Evolutionary conservation across 2,329 filamentous ascomycete genomes (phyloP), one percentile per base, ranked within the genome.

Genomic region (Ophiobolus disseminans): DNA sequence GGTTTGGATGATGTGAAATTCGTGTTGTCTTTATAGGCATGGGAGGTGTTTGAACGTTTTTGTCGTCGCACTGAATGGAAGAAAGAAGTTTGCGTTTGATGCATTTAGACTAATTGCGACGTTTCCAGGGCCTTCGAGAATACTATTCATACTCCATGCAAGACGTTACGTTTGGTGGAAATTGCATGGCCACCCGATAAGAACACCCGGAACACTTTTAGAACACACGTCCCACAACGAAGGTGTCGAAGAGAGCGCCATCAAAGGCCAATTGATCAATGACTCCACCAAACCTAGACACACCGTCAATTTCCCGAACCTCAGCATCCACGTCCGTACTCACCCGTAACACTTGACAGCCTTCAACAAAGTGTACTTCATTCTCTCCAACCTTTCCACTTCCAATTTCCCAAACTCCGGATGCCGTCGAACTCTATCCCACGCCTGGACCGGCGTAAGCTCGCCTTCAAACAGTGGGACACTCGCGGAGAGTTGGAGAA

Each of bases 361-460:
- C n/a, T 36, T 48, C 38, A 70, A 35, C 39, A 72, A 35, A 14
- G 50, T 59, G 17, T 61, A 56, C 20, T 65, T 65, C 45, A 72
- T 44, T 2, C 39, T 34, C 30, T 60, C 55, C 44, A 74, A 49
- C 5, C 42, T 40, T 5, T 43, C 37, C 2, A 60, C 28, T 4
- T 64, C 57, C 8, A 73, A 17, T 7, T 16, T 35, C 2, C 19
- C 25, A 41, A 70, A 70, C 6, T 56, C 53, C 2, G 58, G 50
- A 43, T 69, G 66, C 14, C 48, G 36, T 10, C 59, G 57, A 7
- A 75, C 61, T n/a, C 55, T 50, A 36, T 71, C 62, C 72, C 72
- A 75, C 6, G 67, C 71, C 44, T 75, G 72, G 1, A 75, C 64
- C 0, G 73, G 72, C 2, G 72, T 75, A 2, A 74, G 41, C 25